Percentiles rank a stretch among this genome's conserved stretches.
phyloP scores from a whole-genome alignment of 192 early-diverging fungal species.

The Chytriomyces sp. region DNA sequence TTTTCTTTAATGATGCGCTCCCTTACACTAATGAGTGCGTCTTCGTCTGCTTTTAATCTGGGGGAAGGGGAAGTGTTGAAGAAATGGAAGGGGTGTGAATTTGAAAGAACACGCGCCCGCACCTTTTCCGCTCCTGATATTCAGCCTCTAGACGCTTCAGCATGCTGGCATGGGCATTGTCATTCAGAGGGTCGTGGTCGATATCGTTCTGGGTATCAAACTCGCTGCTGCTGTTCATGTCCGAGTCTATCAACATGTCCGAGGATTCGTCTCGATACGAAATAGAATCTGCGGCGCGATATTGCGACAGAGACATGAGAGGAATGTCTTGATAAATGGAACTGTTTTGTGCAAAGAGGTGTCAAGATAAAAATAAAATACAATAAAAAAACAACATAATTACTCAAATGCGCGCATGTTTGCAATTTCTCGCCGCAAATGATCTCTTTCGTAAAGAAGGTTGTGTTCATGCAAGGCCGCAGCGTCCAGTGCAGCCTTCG shows the following conservation, averaged over 20 bases:
- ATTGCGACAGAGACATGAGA: background rate
- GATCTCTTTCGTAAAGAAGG: slow-evolving; percentile 61
- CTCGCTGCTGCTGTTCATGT: slow-evolving; percentile 51
- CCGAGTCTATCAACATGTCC: slow-evolving; percentile 57
- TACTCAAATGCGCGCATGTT: slow-evolving; percentile 62
- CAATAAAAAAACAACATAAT: slow-evolving; percentile 14
- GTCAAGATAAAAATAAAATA: slow-evolving; percentile 1
- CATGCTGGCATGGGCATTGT: slow-evolving; percentile 54
- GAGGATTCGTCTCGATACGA: background rate
- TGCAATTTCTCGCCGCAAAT: slow-evolving; percentile 60
- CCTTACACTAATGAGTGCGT: slow-evolving; percentile 15
- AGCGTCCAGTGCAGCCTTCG: slow-evolving; percentile 61
- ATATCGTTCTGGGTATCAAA: slow-evolving; percentile 44
- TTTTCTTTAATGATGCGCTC: slow-evolving; percentile 16
- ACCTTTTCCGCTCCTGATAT: slow-evolving; percentile 52
- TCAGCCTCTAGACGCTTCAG: slow-evolving; percentile 62
- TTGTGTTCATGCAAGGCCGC: slow-evolving; percentile 56
- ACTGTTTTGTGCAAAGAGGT: background rate
- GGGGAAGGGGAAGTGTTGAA: background rate
- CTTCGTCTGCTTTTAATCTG: slow-evolving; percentile 37
- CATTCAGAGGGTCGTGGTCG: slow-evolving; percentile 6
- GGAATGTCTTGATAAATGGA: slow-evolving; percentile 27
- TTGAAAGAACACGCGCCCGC: background rate
- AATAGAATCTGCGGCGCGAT: background rate
- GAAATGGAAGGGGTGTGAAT: background rate